phyloP scores from a whole-genome alignment of 1,139 yeast species.

The Spencermartinsiella ligniputridi region DNA sequence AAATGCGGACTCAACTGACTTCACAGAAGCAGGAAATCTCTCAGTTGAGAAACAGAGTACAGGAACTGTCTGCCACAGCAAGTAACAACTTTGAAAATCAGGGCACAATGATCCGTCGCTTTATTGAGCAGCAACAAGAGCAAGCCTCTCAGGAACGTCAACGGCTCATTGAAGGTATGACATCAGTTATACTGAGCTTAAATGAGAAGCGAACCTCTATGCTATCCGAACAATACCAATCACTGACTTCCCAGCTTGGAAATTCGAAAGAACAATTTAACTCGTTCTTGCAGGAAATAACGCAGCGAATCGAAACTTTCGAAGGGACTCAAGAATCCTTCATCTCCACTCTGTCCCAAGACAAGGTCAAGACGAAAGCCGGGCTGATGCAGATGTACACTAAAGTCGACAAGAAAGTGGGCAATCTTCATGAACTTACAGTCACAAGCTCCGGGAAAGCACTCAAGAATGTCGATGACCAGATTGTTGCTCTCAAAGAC shows the following conservation, averaged over 20 bases:
- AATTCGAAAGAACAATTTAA: neutral
- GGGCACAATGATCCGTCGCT: neutral
- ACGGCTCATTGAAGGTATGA: conserved; percentile 1
- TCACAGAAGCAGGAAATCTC: neutral
- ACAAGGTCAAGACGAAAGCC: neutral
- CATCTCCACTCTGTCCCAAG: neutral
- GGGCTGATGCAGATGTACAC: neutral
- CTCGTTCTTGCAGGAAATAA: neutral
- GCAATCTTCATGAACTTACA: neutral
- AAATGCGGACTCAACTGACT: neutral
- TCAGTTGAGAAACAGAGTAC: neutral
- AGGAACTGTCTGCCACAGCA: neutral
- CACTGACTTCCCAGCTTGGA: neutral
- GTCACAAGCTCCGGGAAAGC: neutral
- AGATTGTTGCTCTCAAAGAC: neutral
- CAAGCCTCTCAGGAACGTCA: conserved; percentile 1
- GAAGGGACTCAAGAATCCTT: neutral
- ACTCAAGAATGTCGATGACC: neutral
- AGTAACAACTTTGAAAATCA: neutral
- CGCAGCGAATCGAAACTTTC: neutral
- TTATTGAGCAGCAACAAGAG: conserved; percentile 1
- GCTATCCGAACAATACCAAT: conserved; percentile 1
- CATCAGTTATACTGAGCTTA: neutral
- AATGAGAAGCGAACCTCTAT: neutral
- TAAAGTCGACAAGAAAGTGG: neutral